Base-by-base conservation (phyloP, 1,139 yeast genomes). In the Candida sp. region DNA sequence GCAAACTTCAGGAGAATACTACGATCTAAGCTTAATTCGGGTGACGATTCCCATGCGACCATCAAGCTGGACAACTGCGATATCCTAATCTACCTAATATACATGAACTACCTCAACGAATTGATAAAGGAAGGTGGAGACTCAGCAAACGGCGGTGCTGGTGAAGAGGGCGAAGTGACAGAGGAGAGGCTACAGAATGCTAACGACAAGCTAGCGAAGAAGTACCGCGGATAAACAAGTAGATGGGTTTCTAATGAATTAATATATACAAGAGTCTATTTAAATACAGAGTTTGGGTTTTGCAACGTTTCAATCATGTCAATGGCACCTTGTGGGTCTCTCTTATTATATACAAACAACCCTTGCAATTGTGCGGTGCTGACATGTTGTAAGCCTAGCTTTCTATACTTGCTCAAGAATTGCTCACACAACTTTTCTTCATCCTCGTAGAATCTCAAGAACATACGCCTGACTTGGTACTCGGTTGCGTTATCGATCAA, bases 311-410 rank as follows among this genome's bases (percentile, higher is more conserved):
- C 77, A 12, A 89, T 81, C 86, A 88, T 88, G 7, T 73, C 75
- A 41, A 93, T 73, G 1, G 98, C 97, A 11, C 82, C 82, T 42
- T 80, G 78, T 0, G 99, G 97, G 57, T 86, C 87, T 54, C 89
- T 81, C 69, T 94, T 94, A 71, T 91, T 90, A 73, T 90, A 91
- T 7, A 94, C 98, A 77, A 94, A 94, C 52, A 94, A 78, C 1
- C 99, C 99, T 68, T 94, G 99, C 54, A 94, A 76, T 65, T 90
- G 97, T 1, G 99, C 99, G 0, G 99, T 92, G 61, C 96, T 89
- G 31, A 94, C 85, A 50, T 69, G 64, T 2, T 85, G 81, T 54
- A 83, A 68, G 32, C 78, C 79, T 57, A 88, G 70, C 9, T 72
- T 74, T 31, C 69, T 65, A 49, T 83, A 84, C 53, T 72, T 79